These are phyloP conservation scores for Wickerhamiella cacticola DNA, from an alignment of 805 yeast genomes.

Conservation along the genomic window DNA sequence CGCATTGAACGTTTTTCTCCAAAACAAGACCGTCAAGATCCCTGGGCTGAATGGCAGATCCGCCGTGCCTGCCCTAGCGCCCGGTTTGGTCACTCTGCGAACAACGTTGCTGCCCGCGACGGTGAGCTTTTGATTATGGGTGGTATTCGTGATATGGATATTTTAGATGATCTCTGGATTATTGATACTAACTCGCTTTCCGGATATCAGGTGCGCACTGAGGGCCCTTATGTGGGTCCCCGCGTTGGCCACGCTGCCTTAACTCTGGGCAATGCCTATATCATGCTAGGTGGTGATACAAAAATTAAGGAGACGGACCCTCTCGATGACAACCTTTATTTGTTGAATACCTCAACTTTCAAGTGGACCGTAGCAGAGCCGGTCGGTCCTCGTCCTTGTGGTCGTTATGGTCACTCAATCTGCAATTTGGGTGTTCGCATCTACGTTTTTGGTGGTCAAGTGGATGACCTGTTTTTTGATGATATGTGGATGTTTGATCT, in stretches of 20 bases:
- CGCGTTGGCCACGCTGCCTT: conserved; percentile 93
- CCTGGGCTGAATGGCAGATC: conserved; percentile 29
- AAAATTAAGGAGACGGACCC: conserved; percentile 51
- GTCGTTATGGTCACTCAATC: conserved; percentile 89
- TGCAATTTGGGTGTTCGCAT: conserved; percentile 55
- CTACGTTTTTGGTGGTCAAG: conserved; percentile 90
- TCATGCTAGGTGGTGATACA: conserved; percentile 95
- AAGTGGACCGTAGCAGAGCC: conserved; percentile 75
- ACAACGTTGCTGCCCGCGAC: conserved; percentile 60
- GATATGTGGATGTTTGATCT: conserved; percentile 81
- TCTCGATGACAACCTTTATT: conserved; percentile 80
- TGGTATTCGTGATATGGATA: conserved; percentile 83
- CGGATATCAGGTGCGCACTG: conserved; percentile 53
- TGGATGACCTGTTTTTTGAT: conserved; percentile 67
- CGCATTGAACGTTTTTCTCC: conserved; percentile 10
- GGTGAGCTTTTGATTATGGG: conserved; percentile 86
- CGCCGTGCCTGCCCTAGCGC: conserved; percentile 69
- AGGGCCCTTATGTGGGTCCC: conserved; percentile 66
- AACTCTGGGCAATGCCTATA: conserved; percentile 86
- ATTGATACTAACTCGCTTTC: conserved; percentile 41
- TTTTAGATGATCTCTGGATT: conserved; percentile 93
- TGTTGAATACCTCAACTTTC: conserved; percentile 66
- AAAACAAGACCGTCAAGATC: conserved; percentile 17
- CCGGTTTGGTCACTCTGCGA: conserved; percentile 83
- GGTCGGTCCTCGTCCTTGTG: conserved; percentile 65